Evolutionary conservation across 2,329 filamentous ascomycete genomes (phyloP).

Genomic region (Atkinsonella hypoxylon): DNA sequence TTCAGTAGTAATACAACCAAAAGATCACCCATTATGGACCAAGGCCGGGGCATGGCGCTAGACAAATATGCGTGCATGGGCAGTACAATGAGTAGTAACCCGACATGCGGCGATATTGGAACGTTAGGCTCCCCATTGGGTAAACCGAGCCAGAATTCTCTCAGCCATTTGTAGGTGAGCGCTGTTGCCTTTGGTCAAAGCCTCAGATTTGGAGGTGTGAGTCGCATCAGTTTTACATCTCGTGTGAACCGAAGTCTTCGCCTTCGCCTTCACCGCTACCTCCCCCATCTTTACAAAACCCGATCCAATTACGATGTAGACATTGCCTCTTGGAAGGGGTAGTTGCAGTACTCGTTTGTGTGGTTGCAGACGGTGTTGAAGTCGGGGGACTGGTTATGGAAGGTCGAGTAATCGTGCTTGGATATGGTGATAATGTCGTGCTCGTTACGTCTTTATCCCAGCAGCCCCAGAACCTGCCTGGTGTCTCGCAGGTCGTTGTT

Average conservation of each 20-base stretch:
- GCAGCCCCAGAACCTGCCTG: constrained; percentile 47
- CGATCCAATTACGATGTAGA: constrained; percentile 27
- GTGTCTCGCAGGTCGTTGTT: constrained; percentile 33
- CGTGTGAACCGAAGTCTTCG: constrained; percentile 17
- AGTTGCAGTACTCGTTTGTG: constrained; percentile 14
- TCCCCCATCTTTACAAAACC: constrained; percentile 28
- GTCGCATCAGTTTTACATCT: constrained; percentile 15
- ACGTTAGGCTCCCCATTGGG: no score
- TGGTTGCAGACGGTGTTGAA: constrained; percentile 15
- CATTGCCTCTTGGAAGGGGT: constrained; percentile 20
- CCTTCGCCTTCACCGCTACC: constrained; percentile 10
- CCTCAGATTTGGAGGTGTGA: neutral
- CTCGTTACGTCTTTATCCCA: constrained; percentile 26
- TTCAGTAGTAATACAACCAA: no score
- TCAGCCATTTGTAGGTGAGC: no score
- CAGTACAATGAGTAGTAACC: no score
- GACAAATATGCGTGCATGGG: no score
- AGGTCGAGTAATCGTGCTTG: constrained; percentile 7
- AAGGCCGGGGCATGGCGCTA: no score
- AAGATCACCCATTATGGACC: no score
- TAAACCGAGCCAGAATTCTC: no score
- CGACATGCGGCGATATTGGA: no score
- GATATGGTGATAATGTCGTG: constrained; percentile 8
- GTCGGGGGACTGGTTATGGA: constrained; percentile 21
- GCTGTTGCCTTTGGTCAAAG: neutral